Evolutionary conservation across 2,329 filamentous ascomycete genomes (phyloP).

Genomic region (Penicillium occitanis): DNA sequence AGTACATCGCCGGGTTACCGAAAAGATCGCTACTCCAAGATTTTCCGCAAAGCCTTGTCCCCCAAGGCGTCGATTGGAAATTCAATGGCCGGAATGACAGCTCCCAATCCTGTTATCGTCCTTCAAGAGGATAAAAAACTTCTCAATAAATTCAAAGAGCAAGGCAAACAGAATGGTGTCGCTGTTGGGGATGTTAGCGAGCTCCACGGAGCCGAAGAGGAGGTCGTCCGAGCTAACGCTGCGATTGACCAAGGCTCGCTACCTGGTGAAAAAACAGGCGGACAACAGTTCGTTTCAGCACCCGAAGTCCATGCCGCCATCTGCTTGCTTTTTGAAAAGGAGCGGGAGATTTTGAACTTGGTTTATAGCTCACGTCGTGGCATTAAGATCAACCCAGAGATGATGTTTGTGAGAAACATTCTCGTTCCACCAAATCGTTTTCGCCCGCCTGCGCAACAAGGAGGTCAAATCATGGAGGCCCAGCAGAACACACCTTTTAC

Average conservation of each 20-base stretch:
- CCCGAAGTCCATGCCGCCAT: conserved; percentile 81
- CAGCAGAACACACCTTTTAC: conserved; percentile 88
- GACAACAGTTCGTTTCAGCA: conserved; percentile 75
- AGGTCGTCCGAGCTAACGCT: conserved; percentile 54
- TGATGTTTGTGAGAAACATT: conserved; percentile 89
- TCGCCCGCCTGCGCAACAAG: conserved; percentile 80
- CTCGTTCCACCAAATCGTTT: conserved; percentile 91
- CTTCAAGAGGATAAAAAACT: conserved; percentile 46
- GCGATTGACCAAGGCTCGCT: conserved; percentile 28
- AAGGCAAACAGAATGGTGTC: conserved; percentile 33
- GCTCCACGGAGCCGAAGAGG: conserved; percentile 58
- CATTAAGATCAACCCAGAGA: conserved; percentile 72
- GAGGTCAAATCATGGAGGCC: conserved; percentile 80
- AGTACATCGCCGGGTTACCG: conserved; percentile 79
- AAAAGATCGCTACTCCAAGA: conserved; percentile 88
- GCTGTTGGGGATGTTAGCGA: conserved; percentile 50
- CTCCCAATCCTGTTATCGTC: conserved; percentile 68
- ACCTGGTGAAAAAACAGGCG: conserved; percentile 39
- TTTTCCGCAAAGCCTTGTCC: conserved; percentile 79
- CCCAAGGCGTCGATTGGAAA: conserved; percentile 76
- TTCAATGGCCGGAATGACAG: conserved; percentile 66
- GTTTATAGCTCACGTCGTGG: conserved; percentile 75
- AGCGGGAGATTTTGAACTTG: conserved; percentile 78
- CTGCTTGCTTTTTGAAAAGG: conserved; percentile 77
- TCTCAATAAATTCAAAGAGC: conserved; percentile 17